Evolutionary conservation across 768 basidiomycete species (phyloP), one percentile per base, ranked within the genome.

Genomic region (Boletus huronensis): DNA sequence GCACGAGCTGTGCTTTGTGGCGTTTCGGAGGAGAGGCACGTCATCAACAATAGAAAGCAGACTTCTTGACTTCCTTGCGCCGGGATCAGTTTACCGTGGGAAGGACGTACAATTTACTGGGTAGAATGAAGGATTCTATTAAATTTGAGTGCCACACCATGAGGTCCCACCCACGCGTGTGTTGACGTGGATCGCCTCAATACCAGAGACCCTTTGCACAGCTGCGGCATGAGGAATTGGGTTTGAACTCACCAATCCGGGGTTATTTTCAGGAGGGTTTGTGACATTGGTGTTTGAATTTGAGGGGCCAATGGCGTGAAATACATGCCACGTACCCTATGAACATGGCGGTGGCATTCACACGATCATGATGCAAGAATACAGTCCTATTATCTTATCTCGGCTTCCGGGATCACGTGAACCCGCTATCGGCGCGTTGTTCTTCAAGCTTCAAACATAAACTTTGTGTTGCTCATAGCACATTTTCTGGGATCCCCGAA

Each of bases 1-100:
- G n/a, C n/a, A n/a, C n/a, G 47, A 54, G 62, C 56, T 34, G 54
- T 53, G 48, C 64, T 67, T 67, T 65, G 64, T 65, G 64, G 64
- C 64, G 60, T 54, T 49, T 52, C 52, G 55, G 42, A 45, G 48
- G 19, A 42, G 48, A 32, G 35, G 32, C 36, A 39, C n/a, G n/a
- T 32, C 28, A 58, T 58, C 35, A 50, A 64, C 51, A 65, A 65
- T 67, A 65, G 19, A 40, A 40, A 32, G 28, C 21, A 6, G 42
- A 25, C 66, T 68, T 65, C 55, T 48, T 40, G 50, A 39, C 53
- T 61, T 67, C 64, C 53, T 58, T 54, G 53, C 50, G 57, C 65
- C 59, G 53, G 53, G 50, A 46, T 50, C 39, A 41, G 43, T 52
- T 19, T 41, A 29, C 17, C 54, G 61, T 60, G 65, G 41, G 61